phyloP scores from a whole-genome alignment of 2,329 filamentous ascomycete genomes.

The Madurella fahalii region DNA sequence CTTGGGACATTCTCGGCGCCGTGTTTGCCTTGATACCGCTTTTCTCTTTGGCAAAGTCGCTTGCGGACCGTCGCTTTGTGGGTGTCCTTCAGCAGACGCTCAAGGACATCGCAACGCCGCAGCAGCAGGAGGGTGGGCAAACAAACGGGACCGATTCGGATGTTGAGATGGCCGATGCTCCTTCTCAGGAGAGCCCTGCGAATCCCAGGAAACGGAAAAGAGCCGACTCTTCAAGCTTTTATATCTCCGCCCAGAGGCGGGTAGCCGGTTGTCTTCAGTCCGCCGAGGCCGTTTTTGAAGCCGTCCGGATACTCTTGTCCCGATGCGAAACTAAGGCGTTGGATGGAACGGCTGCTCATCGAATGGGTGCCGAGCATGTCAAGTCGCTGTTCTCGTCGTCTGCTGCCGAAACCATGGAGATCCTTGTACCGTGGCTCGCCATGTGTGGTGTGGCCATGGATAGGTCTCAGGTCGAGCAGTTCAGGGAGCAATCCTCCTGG shows the following conservation, averaged over 20 bases:
- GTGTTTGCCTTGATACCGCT: conserved; percentile 63
- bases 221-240: conserved; percentile 34
- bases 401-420: conserved; percentile 42
- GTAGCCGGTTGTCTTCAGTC: conserved; percentile 42
- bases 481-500: conserved; percentile 44
- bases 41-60: conserved; percentile 64
- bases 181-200: conserved; percentile 25
- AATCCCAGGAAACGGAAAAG: conserved; percentile 47
- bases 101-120: conserved; percentile 48
- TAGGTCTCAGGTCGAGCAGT: conserved; percentile 30
- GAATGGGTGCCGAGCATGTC: conserved; percentile 55
- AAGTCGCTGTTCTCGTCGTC: conserved; percentile 53
- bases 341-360: conserved; percentile 33
- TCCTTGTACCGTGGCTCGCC: conserved; percentile 43
- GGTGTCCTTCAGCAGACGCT: conserved; percentile 62
- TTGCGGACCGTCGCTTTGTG: conserved; percentile 67
- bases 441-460: conserved; percentile 42
- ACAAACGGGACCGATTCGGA: conserved; percentile 17
- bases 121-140: background rate
- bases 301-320: conserved; percentile 44
- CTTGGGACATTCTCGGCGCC: conserved; percentile 59
- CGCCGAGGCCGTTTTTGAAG: conserved; percentile 45
- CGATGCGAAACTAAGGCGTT: conserved; percentile 38
- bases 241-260: conserved; percentile 39
- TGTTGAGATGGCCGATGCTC: conserved; percentile 28